Conservation (phyloP, 768 basidiomycete species). For the Tylopilus rubrobrunneus region DNA sequence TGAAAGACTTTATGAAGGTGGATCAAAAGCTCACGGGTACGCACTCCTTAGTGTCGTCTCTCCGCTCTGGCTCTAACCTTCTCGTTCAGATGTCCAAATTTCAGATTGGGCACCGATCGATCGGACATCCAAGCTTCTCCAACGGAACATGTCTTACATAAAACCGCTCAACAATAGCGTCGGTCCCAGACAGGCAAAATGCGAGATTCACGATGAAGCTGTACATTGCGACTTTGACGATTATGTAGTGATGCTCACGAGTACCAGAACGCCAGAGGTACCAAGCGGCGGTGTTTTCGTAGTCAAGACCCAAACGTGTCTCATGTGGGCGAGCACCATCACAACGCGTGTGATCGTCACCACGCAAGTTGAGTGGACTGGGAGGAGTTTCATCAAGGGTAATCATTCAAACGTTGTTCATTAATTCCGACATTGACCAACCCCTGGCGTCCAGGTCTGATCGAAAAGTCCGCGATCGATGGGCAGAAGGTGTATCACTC, state of each 20-base stretch:
- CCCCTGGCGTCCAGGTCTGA: conserved; percentile 61
- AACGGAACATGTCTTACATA: conserved; percentile 93
- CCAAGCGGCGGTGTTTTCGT: conserved; percentile 90
- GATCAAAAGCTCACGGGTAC: conserved; percentile 85
- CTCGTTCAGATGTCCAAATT: conserved; percentile 78
- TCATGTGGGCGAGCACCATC: conserved; percentile 87
- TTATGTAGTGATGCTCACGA: conserved; percentile 79
- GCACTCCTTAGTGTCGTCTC: conserved; percentile 20
- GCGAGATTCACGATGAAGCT: conserved; percentile 88
- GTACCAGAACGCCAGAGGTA: conserved; percentile 90
- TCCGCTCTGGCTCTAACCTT: not conserved
- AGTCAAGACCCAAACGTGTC: conserved; percentile 91
- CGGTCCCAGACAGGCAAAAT: conserved; percentile 94
- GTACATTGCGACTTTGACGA: conserved; percentile 79
- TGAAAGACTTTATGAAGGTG: conserved; percentile 89
- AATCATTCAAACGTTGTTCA: not conserved
- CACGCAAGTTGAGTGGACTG: conserved; percentile 93
- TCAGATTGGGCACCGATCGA: conserved; percentile 85
- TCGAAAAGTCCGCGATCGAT: conserved; percentile 86
- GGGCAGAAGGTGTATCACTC: conserved; percentile 86
- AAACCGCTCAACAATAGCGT: conserved; percentile 85
- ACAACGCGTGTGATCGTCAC: conserved; percentile 81
- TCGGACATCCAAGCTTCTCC: conserved; percentile 62
- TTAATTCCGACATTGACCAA: conserved; percentile 1
- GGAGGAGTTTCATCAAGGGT: conserved; percentile 96